Base-by-base conservation (phyloP, 2,329 filamentous ascomycete species). In the Colletotrichum tofieldiae region DNA sequence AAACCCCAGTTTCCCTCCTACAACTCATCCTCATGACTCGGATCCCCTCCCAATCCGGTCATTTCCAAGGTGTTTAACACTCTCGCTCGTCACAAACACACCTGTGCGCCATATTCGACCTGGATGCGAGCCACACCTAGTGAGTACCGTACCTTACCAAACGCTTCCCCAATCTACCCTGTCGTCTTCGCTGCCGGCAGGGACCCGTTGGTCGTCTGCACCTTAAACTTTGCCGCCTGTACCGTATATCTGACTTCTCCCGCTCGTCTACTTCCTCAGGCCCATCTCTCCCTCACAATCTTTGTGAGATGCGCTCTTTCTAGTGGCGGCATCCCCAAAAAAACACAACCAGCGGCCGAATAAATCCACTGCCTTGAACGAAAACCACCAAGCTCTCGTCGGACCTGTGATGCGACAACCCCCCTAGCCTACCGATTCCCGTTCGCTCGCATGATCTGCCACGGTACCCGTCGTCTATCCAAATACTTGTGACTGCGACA, bases 161-260 rank as follows among this genome's bases (percentile, higher is more conserved):
- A 37, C 47, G n/a, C 45, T 59, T 37, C 8, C 35, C 45, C 61
- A 20, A 9, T 41, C 52, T 35, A 23, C 29, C 37, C 29, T 29
- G 26, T 18, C 11, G 35, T 3, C 14, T 20, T n/a, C 26, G 52
- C 32, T 32, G 54, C 9, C 18, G 32, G 43, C 20, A 39, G 37
- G 69, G 32, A 54, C 37, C 52, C 41, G 26, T 59, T 52, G 51
- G 51, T 51, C 45, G 14, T 51, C 41, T 60, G 49, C 55, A 55
- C 55, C 37, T 58, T 59, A 52, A 63, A 49, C 61, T 71, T 61
- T 65, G 59, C 20, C 60, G 39, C 26, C 45, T 55, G 59, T 51
- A 55, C 70, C 60, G 35, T 51, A 69, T 60, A 66, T 73, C 70
- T 73, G 67, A 73, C 67, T 26, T 71, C 20, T 56, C 61, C 61